Evolutionary conservation across 1,139 yeast genomes (phyloP).

Genomic region (Yamadazyma friedrichii): DNA sequence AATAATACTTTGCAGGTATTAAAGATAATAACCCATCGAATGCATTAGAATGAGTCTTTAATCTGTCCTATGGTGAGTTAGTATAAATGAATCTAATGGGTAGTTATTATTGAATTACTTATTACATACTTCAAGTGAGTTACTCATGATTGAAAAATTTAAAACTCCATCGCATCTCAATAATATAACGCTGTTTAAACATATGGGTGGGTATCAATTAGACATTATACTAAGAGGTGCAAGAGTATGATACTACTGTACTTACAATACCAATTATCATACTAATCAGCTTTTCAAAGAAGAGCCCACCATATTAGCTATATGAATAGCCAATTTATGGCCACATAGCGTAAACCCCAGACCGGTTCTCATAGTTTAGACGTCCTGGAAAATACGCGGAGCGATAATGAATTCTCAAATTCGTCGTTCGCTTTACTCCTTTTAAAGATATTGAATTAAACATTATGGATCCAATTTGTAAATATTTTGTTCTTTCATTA

Average conservation of each 20-base stretch:
- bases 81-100: conserved; percentile 12
- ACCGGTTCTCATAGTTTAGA: background rate
- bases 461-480: conserved; percentile 18
- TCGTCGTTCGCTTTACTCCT: conserved; percentile 11
- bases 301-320: no score
- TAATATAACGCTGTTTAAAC: background rate
- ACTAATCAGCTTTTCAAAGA: no score
- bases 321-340: no score
- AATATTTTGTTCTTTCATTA: conserved; percentile 50
- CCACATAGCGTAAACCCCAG: background rate
- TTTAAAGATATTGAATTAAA: background rate
- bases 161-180: conserved; percentile 15
- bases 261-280: no score
- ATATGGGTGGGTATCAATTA: background rate
- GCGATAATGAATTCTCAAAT: background rate
- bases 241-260: no score
- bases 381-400: background rate
- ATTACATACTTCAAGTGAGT: conserved; percentile 53
- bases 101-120: background rate
- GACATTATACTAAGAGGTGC: no score
- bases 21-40: conserved; percentile 87
- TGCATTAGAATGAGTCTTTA: conserved; percentile 80
- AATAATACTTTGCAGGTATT: conserved; percentile 91
- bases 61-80: conserved; percentile 62
- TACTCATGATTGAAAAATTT: conserved; percentile 32